phyloP scores from a whole-genome alignment of 768 basidiomycete genomes.

The Auriscalpium orientale region DNA sequence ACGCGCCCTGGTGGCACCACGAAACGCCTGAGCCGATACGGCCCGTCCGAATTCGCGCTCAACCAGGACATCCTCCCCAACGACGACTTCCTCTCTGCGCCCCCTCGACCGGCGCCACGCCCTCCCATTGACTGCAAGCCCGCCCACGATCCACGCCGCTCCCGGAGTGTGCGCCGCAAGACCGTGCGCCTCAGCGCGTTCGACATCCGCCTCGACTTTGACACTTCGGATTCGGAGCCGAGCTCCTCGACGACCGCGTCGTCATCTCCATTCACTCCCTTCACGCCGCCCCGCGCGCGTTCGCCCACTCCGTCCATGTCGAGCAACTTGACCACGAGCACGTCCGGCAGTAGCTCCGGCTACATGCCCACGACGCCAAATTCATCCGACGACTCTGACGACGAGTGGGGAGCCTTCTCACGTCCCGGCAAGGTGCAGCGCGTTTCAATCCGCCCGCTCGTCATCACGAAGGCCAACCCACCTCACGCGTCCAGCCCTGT shows the following conservation, averaged over 20 bases:
- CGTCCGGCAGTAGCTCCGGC: conserved; percentile 15
- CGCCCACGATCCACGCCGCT: not conserved
- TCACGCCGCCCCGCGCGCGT: conserved; percentile 4
- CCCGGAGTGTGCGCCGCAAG: not conserved
- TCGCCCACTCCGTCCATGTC: conserved; percentile 25
- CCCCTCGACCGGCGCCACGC: not conserved
- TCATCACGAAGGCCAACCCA: conserved; percentile 38
- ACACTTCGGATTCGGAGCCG: not conserved
- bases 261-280: not conserved
- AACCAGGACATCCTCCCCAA: not conserved
- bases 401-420: conserved; percentile 29
- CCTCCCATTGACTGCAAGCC: not conserved
- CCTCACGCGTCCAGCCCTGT: conserved; percentile 12
- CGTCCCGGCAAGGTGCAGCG: conserved; percentile 31
- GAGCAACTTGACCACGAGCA: conserved; percentile 16
- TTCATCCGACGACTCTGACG: conserved; percentile 36
- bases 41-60: conserved; percentile 17
- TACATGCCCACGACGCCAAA: conserved; percentile 35
- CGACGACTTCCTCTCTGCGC: not conserved
- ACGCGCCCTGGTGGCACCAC: conserved; percentile 7
- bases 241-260: conserved; percentile 18
- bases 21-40: conserved; percentile 14
- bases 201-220: conserved; percentile 9
- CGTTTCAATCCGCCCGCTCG: conserved; percentile 42
- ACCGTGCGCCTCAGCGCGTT: conserved; percentile 5